Base-by-base conservation (phyloP, 805 yeast genomes). In the Kodamaea lidongshanica region DNA sequence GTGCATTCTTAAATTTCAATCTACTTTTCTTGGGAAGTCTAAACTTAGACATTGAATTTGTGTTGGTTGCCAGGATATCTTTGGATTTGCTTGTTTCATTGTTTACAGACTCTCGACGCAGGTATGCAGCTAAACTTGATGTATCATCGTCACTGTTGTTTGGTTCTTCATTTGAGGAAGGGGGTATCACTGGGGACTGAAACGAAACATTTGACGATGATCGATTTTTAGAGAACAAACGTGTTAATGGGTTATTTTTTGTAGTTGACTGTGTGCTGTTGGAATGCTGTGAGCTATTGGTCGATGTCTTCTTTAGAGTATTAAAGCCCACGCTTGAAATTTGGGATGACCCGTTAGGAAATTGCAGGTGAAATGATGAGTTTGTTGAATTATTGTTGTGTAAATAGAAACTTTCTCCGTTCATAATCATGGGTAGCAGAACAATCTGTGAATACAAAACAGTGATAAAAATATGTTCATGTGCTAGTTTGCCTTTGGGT, bases 221-320 rank as follows among this genome's bases (percentile, higher is more conserved):
- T 26, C 49, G 33, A 16, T 54, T 55, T 30, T 46, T 48, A 5
- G 61, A 49, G 38, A 59, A 59, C 16, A 59, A 39, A 23, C 58
- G 41, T 1, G 53, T 31, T 14, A 58, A 39, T 7, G 63, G 45
- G 35, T 57, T 56, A 6, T 54, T 41, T 27, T 49, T 54, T 7
- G 43, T 38, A 1, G 58, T 46, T 7, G 44, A 32, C 3, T 41
- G 26, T 1, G 44, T 36, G 6, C 31, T 32, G 14, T 21, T 22
- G 15, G 59, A 48, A 3, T 44, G 29, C 32, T 34, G 44, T 2
- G 62, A 55, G 5, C 47, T 35, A 30, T 54, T 51, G 11, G 63
- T 54, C 23, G 42, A 40, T 14, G 42, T 33, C 35, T 58, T 58
- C 40, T 55, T 57, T 14, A 59, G 37, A 28, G 44, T 58, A 30